Evolutionary conservation across 169 alveolate genomes (phyloP).

Genomic region (Cyclospora cayetanensis): DNA sequence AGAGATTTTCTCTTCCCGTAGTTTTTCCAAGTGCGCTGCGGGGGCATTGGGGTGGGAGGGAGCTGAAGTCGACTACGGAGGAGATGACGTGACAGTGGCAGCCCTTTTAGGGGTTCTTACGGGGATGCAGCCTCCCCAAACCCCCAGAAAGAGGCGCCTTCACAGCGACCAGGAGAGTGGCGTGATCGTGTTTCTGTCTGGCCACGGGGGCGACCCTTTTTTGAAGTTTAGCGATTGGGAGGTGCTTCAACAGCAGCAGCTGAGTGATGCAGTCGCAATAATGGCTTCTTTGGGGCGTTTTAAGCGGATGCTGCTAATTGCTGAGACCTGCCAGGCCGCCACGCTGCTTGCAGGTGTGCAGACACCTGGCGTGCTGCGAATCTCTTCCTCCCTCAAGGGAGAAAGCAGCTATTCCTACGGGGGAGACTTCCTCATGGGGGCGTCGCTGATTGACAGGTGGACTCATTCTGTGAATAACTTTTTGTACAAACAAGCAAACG

Average conservation of each 20-base stretch:
- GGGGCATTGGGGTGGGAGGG: neutral
- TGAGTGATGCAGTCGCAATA: constrained; percentile 41
- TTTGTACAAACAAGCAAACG: neutral
- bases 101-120: constrained; percentile 54
- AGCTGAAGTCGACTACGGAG: constrained; percentile 61
- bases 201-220: constrained; percentile 72
- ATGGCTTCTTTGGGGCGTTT: constrained; percentile 31
- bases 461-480: constrained; percentile 4
- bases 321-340: constrained; percentile 67
- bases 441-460: constrained; percentile 55
- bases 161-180: constrained; percentile 34
- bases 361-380: constrained; percentile 44
- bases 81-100: constrained; percentile 55
- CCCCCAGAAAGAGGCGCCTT: constrained; percentile 52
- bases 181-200: constrained; percentile 65
- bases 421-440: neutral
- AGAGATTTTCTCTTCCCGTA: too few species aligned
- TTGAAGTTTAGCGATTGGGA: constrained; percentile 73
- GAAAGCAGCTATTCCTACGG: constrained; percentile 60
- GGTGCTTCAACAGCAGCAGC: constrained; percentile 49
- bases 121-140: constrained; percentile 52
- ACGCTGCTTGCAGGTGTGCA: constrained; percentile 4
- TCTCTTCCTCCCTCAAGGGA: neutral
- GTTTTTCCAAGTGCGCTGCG: neutral
- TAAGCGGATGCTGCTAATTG: neutral